Conservation (phyloP, 2,329 filamentous ascomycete genomes). For the Ophiostoma australiae region DNA sequence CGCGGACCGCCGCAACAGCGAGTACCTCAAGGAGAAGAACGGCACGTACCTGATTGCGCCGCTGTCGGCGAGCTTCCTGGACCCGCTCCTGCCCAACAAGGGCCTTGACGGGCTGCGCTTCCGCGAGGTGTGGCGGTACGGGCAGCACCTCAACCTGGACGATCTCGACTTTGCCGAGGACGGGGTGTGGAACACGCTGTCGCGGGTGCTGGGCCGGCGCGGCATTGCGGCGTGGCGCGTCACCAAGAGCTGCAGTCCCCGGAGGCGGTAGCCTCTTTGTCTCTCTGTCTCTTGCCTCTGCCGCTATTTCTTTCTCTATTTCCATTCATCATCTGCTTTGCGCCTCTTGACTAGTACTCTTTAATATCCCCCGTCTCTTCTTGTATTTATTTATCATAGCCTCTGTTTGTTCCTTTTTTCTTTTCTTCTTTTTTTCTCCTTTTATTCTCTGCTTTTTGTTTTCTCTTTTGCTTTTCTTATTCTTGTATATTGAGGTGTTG, state of each 20-base stretch:
- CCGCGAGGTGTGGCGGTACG: constrained; percentile 64
- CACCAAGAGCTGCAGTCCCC: constrained; percentile 51
- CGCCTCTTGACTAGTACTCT: not conserved
- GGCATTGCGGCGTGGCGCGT: constrained; percentile 60
- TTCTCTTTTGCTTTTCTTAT: not conserved
- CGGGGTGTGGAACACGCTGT: constrained; percentile 66
- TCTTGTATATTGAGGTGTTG: not conserved
- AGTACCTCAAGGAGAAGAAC: constrained; percentile 56
- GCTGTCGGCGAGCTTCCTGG: constrained; percentile 64
- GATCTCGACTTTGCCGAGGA: constrained; percentile 76
- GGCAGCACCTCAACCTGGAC: constrained; percentile 68
- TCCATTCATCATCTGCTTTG: not conserved
- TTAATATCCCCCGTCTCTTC: not conserved
- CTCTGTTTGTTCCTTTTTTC: not conserved
- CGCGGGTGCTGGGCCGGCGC: constrained; percentile 60
- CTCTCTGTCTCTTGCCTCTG: not conserved
- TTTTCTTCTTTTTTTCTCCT: not conserved
- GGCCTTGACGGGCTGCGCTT: constrained; percentile 57
- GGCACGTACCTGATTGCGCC: constrained; percentile 70
- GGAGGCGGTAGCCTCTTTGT: constrained; percentile 4
- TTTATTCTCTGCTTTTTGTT: not conserved
- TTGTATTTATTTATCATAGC: constrained; percentile 6
- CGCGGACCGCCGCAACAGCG: constrained; percentile 49
- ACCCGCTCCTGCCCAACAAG: constrained; percentile 57
- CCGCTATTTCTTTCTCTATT: not conserved